Evolutionary conservation across 495 filamentous ascomycete species (phyloP).

Genomic region (Neurospora discreta): DNA sequence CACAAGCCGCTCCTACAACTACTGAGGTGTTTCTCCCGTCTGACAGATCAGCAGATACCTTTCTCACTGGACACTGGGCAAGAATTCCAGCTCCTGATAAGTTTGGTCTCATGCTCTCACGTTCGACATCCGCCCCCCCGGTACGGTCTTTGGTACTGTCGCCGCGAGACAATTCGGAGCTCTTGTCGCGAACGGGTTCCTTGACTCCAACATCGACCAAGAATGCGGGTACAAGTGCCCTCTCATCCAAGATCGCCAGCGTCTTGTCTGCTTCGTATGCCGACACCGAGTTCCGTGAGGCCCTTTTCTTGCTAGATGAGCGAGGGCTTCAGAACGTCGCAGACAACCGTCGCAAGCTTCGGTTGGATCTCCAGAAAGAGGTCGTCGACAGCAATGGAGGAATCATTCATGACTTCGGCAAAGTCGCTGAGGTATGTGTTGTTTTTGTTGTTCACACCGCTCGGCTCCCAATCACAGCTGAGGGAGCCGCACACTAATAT

Average conservation of each 20-base stretch:
- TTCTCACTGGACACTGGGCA: background rate
- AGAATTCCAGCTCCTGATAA: background rate
- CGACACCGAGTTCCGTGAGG: slow-evolving; percentile 83
- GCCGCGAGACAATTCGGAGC: slow-evolving; percentile 3
- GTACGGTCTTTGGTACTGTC: background rate
- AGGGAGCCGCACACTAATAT: background rate
- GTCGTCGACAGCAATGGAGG: slow-evolving; percentile 89
- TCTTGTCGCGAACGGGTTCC: slow-evolving; percentile 8
- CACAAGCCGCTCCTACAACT: background rate
- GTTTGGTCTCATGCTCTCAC: background rate
- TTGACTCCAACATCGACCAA: slow-evolving; percentile 2
- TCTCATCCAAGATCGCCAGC: slow-evolving; percentile 54
- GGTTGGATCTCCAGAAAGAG: slow-evolving; percentile 82
- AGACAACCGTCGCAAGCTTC: slow-evolving; percentile 67
- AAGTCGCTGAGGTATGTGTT: slow-evolving; percentile 68
- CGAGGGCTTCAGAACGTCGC: slow-evolving; percentile 61
- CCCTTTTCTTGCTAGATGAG: slow-evolving; percentile 64
- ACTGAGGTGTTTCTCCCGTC: background rate
- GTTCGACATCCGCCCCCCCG: background rate
- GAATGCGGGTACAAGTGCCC: slow-evolving; percentile 13
- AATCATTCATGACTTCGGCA: slow-evolving; percentile 81
- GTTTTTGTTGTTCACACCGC: background rate
- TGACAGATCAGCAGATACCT: background rate
- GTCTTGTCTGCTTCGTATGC: slow-evolving; percentile 88
- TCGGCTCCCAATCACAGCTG: background rate